Base-by-base conservation (phyloP, 1,284 basidiomycete genomes). In the Volvariella surrecta region DNA sequence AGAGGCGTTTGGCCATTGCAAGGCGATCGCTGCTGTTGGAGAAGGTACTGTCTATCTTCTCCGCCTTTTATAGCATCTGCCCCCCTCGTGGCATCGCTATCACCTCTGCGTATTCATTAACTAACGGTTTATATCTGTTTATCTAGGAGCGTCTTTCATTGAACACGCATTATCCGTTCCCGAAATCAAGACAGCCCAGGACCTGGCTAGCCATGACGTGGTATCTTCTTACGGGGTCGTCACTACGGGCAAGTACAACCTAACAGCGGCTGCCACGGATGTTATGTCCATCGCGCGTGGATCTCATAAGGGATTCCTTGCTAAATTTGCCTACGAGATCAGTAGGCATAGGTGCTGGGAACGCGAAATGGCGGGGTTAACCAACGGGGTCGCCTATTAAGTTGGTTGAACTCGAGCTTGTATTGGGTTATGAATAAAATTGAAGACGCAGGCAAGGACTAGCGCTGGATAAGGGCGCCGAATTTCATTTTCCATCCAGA, bases 1-100 rank as follows among this genome's bases (percentile, higher is more conserved):
- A 32, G 87, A 90, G 60, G 77, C 85, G 1, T 89, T 85, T 60
- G 82, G 82, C 18, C 87, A 89, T 58, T 76, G 78, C 59, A 89
- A 89, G 62, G 56, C 79, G 9, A 84, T 89, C 41, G 82, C 76
- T n/a, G 84, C 79, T 3, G 67, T 82, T 31, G 87, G 84, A 15
- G 73, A 79, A 59, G 79, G 79, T 75, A 37, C 34, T 35, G 13
- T 35, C 13, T 7, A 15, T 15, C 34, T n/a, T 7, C 34, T 8
- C 34, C 34, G 6, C 6, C 34, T 7, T n/a, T 15, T 19, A 8
- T 19, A n/a, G n/a, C n/a, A n/a, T n/a, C n/a, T n/a, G n/a, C n/a
- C n/a, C n/a, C n/a, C n/a, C n/a, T n/a, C n/a, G n/a, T n/a, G n/a
- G n/a, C n/a, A n/a, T 16, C n/a, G 34, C 4, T 4, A 35, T n/a